phyloP scores from a whole-genome alignment of 768 basidiomycete species.

The Mycena galopus region DNA sequence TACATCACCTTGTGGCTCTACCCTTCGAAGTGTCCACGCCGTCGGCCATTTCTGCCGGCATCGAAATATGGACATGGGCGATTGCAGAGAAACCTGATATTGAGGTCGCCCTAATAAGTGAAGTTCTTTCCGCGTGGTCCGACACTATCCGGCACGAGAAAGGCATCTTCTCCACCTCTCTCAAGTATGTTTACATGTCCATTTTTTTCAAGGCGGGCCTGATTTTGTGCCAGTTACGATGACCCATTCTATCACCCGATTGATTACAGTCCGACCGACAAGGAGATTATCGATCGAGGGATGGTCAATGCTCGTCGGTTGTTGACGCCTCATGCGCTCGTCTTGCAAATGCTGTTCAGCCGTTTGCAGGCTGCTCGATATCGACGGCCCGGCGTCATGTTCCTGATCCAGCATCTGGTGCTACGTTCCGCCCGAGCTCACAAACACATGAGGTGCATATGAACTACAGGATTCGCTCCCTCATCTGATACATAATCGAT shows the following conservation, averaged over 20 bases:
- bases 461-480: neutral
- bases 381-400: constrained; percentile 85
- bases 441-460: constrained; percentile 79
- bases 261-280: constrained; percentile 92
- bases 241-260: constrained; percentile 92
- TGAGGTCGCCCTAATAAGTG: constrained; percentile 87
- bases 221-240: constrained; percentile 69
- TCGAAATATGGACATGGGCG: constrained; percentile 97
- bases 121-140: constrained; percentile 91
- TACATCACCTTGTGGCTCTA: constrained; percentile 88
- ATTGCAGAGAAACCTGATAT: constrained; percentile 86
- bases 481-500: constrained; percentile 23
- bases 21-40: constrained; percentile 94
- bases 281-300: constrained; percentile 82
- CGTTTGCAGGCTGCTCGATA: constrained; percentile 95
- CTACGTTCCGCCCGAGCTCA: constrained; percentile 82
- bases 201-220: neutral
- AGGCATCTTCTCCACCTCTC: constrained; percentile 84
- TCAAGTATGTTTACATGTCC: constrained; percentile 74
- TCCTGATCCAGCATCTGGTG: constrained; percentile 87
- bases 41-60: constrained; percentile 85
- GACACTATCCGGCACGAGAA: constrained; percentile 80
- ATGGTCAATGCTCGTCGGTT: constrained; percentile 78
- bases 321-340: constrained; percentile 84
- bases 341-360: constrained; percentile 91